Base-by-base conservation (phyloP, 805 yeast genomes). In the Teunomyces kruisii region DNA sequence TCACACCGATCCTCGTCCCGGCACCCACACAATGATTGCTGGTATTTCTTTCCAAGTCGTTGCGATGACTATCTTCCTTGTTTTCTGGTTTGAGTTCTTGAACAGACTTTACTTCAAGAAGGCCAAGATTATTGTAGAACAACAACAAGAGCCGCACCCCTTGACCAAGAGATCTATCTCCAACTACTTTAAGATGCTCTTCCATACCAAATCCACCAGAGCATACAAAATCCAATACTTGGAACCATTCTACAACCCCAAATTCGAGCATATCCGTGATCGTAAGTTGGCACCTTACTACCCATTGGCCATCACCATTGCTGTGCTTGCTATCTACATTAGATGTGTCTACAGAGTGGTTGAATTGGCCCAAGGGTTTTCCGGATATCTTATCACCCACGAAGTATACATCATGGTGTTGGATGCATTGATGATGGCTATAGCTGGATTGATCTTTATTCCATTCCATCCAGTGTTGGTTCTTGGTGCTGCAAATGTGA, bases 391-490 rank as follows among this genome's bases (percentile, higher is more conserved):
- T 43, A 59, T 67, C 29, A 49, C 54, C 1, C 69, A 67, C 48
- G 76, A 71, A 49, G 65, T 59, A 4, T 70, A 48, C 49, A 40
- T 71, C 29, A 64, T 69, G 70, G 61, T 59, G 2, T 62, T 71
- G 35, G 76, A 71, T 49, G 72, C 75, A 0, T 39, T 57, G 3
- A 63, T 71, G 72, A 57, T 70, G 32, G 65, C 70, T 3, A 44
- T 67, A 17, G 62, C 67, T 7, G 74, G 72, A 6, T 35, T 69
- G 13, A 48, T 68, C 8, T 65, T 69, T 37, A 46, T 68, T 30
- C 65, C 67, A 1, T 70, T 70, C 65, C 76, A 70, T 51, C 76
- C 75, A 6, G 61, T 60, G 6, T 58, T 61, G 51, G 68, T 61
- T 1, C 57, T 68, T 39, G 75, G 76, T 16, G 31, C 48, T 4